phyloP scores from a whole-genome alignment of 2,329 filamentous ascomycete genomes.

The Venturia carpophila region DNA sequence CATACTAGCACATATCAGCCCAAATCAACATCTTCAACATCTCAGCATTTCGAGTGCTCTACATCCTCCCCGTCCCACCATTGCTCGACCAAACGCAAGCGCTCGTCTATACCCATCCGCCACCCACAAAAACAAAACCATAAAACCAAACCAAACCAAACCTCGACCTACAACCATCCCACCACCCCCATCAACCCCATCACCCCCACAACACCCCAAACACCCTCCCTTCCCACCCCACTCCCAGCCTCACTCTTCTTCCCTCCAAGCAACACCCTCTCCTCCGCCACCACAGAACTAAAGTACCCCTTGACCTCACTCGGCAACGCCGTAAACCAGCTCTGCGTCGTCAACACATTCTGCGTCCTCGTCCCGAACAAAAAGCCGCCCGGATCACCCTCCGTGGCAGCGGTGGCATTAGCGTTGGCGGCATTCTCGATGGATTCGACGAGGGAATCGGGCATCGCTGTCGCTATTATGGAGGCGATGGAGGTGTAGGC shows the following conservation, averaged over 20 bases:
- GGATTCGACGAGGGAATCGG: constrained; percentile 1
- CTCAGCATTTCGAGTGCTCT: no score
- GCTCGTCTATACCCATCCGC: neutral
- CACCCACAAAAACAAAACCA: neutral
- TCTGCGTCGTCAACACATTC: constrained; percentile 8
- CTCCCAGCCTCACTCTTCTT: neutral
- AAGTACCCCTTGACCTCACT: constrained; percentile 3
- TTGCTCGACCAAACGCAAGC: neutral
- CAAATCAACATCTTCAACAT: neutral
- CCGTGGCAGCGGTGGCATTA: neutral
- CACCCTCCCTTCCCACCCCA: neutral
- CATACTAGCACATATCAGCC: neutral
- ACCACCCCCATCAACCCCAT: neutral
- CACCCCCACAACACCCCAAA: neutral
- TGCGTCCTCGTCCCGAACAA: neutral
- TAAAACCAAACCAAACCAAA: neutral
- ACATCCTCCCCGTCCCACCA: neutral
- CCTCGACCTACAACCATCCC: neutral
- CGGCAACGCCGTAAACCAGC: constrained; percentile 3
- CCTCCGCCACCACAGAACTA: neutral
- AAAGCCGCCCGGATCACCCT: neutral
- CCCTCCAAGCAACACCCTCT: neutral
- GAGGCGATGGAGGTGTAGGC: constrained; percentile 4
- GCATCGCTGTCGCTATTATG: constrained; percentile 1
- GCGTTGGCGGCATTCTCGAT: neutral